These are phyloP conservation scores for Wallacemonas sp. DNA, from an alignment of 208 protist genomes.

Conservation along the genomic window DNA sequence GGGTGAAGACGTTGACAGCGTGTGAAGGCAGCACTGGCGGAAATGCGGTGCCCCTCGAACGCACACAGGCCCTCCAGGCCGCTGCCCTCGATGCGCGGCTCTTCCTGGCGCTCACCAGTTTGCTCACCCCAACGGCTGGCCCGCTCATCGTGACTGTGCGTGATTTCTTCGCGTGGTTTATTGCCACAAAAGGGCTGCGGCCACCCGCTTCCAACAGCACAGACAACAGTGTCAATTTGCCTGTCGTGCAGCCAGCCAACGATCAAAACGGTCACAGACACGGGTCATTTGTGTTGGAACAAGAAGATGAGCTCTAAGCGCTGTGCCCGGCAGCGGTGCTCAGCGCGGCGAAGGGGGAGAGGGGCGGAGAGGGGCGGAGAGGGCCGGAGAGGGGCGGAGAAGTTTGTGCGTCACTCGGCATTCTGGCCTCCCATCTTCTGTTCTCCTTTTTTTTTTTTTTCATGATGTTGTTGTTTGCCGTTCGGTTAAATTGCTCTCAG, in stretches of 20 bases:
- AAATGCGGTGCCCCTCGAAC: constrained; percentile 13
- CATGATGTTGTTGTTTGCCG: too few relatives aligned
- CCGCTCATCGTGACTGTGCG: constrained; percentile 64
- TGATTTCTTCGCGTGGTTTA: constrained; percentile 84
- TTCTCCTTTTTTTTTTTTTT: too few relatives aligned
- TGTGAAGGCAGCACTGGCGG: constrained; percentile 16
- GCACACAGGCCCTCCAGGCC: constrained; percentile 32
- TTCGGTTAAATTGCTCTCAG: too few relatives aligned
- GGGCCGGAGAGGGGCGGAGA: too few relatives aligned
- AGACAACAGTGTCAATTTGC: not conserved
- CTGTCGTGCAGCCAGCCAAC: not conserved
- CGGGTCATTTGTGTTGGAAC: not conserved
- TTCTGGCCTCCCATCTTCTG: too few relatives aligned
- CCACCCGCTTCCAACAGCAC: not conserved
- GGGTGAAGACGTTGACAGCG: constrained; percentile 49
- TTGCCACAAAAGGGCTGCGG: constrained; percentile 26
- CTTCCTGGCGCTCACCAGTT: constrained; percentile 61
- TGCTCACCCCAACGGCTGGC: constrained; percentile 63
- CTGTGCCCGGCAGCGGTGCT: too few relatives aligned
- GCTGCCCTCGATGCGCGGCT: constrained; percentile 51
- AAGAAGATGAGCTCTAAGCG: constrained; percentile 6
- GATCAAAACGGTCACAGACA: not conserved
- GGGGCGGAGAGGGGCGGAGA: too few relatives aligned
- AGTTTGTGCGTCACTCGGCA: too few relatives aligned
- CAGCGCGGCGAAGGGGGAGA: too few relatives aligned